Percentiles rank a stretch among this genome's conserved stretches.
These are phyloP conservation scores for Phytophthora uliginosa DNA, from an alignment of 352 stramenopile genomes.

Conservation along the genomic window DNA sequence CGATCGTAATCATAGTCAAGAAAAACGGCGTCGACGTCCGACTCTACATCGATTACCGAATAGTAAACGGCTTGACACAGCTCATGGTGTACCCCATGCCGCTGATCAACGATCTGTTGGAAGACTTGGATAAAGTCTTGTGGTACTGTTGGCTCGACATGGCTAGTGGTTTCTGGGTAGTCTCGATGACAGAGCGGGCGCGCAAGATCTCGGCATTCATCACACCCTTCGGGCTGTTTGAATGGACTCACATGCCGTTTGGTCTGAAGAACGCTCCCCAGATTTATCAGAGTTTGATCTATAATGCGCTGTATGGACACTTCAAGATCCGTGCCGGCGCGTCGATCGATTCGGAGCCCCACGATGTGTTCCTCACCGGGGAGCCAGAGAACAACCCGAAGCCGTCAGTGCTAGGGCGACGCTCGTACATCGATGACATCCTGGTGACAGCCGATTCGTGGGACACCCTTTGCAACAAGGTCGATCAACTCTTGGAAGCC, in stretches of 20 bases:
- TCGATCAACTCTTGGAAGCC: conserved; percentile 13
- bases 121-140: conserved; percentile 17
- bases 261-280: conserved; percentile 23
- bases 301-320: too few species aligned
- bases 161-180: conserved; percentile 26
- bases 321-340: too few species aligned
- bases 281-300: conserved; percentile 23
- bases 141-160: conserved; percentile 35
- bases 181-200: conserved; percentile 12
- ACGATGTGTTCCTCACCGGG: too few species aligned
- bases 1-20: conserved; percentile 53
- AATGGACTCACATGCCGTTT: conserved; percentile 31
- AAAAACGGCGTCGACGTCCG: conserved; percentile 50
- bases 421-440: conserved; percentile 48
- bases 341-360: too few species aligned
- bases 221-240: not conserved
- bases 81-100: conserved; percentile 38
- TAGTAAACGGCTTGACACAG: conserved; percentile 10
- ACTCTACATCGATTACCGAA: conserved; percentile 35
- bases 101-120: conserved; percentile 26
- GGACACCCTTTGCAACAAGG: conserved; percentile 13
- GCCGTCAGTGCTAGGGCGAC: conserved; percentile 5
- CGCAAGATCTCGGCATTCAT: conserved; percentile 16
- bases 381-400: too few species aligned
- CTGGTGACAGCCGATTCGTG: conserved; percentile 12